Percentiles rank a stretch among this genome's conserved stretches.
Evolutionary conservation across 2,329 filamentous ascomycete species (phyloP).

Genomic region (Cladobotryum mycophilum): DNA sequence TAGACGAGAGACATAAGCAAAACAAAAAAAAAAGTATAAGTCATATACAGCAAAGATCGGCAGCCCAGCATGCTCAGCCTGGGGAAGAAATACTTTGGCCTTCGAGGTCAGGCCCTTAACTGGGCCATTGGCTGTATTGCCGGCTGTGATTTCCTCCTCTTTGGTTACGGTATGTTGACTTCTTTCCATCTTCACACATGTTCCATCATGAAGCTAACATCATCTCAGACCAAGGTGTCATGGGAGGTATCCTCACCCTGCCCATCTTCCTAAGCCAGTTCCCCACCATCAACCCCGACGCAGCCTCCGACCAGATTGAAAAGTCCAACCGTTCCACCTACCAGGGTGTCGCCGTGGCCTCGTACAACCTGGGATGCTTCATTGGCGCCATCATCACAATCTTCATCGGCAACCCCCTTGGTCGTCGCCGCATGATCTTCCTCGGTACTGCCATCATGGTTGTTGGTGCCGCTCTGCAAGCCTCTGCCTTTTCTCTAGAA

Average conservation of each 20-base stretch:
- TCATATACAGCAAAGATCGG: background rate
- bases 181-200: background rate
- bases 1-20: background rate
- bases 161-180: constrained; percentile 43
- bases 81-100: constrained; percentile 51
- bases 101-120: constrained; percentile 59
- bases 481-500: constrained; percentile 46
- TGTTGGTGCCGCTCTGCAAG: constrained; percentile 55
- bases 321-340: constrained; percentile 41
- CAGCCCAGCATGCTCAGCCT: constrained; percentile 13
- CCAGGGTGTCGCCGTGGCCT: constrained; percentile 49
- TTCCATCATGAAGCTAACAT: background rate
- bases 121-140: constrained; percentile 65
- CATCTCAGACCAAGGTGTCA: constrained; percentile 64
- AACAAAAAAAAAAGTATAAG: background rate
- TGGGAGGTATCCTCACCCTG: constrained; percentile 68
- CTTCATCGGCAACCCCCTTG: constrained; percentile 58
- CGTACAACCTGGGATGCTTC: constrained; percentile 56
- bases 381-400: constrained; percentile 59
- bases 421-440: constrained; percentile 53
- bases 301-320: constrained; percentile 29
- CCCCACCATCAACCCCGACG: constrained; percentile 41
- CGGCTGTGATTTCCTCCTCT: constrained; percentile 64
- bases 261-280: constrained; percentile 53
- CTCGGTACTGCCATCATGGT: constrained; percentile 52